phyloP scores from a whole-genome alignment of 768 basidiomycete species.

The Leccinum truebloodii region DNA sequence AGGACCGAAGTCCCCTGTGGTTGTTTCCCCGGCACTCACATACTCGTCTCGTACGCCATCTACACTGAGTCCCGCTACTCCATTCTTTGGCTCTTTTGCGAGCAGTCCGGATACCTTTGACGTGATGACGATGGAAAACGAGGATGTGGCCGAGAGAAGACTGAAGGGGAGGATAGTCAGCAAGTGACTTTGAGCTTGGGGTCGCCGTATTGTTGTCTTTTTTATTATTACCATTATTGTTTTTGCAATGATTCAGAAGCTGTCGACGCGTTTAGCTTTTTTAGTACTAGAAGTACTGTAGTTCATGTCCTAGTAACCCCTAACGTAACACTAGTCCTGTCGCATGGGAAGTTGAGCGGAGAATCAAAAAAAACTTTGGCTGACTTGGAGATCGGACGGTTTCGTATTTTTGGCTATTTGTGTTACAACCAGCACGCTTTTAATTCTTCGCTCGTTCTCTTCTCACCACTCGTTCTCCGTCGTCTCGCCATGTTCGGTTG shows the following conservation, averaged over 20 bases:
- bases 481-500: constrained; percentile 33
- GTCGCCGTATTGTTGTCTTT: constrained; percentile 2
- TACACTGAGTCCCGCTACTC: constrained; percentile 69
- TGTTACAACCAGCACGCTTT: constrained; percentile 8
- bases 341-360: constrained; percentile 19
- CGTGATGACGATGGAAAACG: constrained; percentile 20
- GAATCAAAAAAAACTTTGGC: constrained; percentile 15
- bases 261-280: constrained; percentile 10
- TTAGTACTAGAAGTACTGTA: neutral
- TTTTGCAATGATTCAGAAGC: constrained; percentile 9
- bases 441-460: constrained; percentile 28
- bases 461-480: constrained; percentile 16
- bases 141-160: constrained; percentile 27
- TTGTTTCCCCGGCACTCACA: constrained; percentile 68
- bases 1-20: constrained; percentile 47
- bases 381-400: neutral
- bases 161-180: constrained; percentile 20
- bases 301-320: neutral
- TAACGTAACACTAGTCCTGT: too few species aligned
- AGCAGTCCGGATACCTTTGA: constrained; percentile 35
- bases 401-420: constrained; percentile 14
- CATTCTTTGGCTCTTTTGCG: constrained; percentile 64
- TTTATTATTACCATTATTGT: constrained; percentile 4
- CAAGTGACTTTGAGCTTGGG: constrained; percentile 9
- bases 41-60: constrained; percentile 66